These are phyloP conservation scores for Dunaliella primolecta DNA, from an alignment of 139 green algal genomes.

Conservation along the genomic window DNA sequence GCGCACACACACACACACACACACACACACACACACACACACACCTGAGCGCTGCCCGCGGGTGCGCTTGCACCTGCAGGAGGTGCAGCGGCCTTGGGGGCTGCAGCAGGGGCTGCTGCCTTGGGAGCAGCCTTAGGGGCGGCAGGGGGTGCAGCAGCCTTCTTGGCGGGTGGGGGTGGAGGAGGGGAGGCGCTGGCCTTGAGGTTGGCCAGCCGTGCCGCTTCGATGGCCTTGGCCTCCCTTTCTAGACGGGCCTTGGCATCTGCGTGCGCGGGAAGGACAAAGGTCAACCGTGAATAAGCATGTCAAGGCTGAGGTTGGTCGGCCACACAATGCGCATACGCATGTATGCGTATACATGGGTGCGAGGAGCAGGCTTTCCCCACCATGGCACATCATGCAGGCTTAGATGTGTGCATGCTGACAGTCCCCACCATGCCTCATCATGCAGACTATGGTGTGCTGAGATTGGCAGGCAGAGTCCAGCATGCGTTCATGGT, in stretches of 20 bases:
- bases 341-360: no score
- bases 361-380: no score
- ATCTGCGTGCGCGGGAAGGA: background rate
- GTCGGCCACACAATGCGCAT: no score
- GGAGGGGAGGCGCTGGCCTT: background rate
- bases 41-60: background rate
- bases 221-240: constrained; percentile 13
- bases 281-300: no score
- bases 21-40: background rate
- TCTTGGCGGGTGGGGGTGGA: background rate
- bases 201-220: background rate
- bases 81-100: background rate
- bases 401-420: no score
- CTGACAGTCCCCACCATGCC: no score
- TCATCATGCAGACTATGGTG: no score
- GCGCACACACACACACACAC: background rate
- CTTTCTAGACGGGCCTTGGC: background rate
- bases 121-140: constrained; percentile 11
- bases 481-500: no score
- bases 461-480: no score
- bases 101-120: background rate
- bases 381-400: no score
- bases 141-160: background rate
- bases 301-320: no score
- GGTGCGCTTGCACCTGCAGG: background rate